These are phyloP conservation scores for Diaporthe batatas DNA, from an alignment of 2,329 filamentous ascomycete species.

Conservation along the genomic window DNA sequence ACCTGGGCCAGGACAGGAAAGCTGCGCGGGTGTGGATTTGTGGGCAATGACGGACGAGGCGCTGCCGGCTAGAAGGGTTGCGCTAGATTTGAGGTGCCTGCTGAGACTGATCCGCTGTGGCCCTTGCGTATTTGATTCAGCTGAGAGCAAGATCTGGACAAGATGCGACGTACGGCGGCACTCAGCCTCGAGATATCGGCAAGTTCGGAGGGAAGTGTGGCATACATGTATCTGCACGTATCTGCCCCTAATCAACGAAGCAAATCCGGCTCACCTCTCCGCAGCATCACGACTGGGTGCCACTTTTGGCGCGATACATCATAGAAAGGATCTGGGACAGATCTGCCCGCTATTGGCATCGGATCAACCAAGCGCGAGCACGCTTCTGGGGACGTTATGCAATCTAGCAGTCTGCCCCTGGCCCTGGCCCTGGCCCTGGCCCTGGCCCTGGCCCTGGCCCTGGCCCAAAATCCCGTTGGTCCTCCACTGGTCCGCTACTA, in stretches of 20 bases:
- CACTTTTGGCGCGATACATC: slow-evolving; percentile 18
- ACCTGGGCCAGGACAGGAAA: slow-evolving; percentile 23
- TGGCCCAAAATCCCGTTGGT: background rate
- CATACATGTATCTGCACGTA: slow-evolving; percentile 24
- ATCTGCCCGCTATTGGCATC: slow-evolving; percentile 27
- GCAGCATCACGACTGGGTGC: slow-evolving; percentile 24
- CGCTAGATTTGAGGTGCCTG: slow-evolving; percentile 7
- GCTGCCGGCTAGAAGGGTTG: background rate
- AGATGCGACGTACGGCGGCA: slow-evolving; percentile 14
- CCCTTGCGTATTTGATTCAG: slow-evolving; percentile 12
- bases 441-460: too few relatives aligned
- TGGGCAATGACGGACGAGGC: slow-evolving; percentile 12
- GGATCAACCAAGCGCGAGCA: slow-evolving; percentile 22
- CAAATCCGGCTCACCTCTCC: slow-evolving; percentile 21
- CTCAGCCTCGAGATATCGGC: background rate
- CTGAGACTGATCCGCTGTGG: slow-evolving; percentile 16
- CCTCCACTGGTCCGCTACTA: slow-evolving; percentile 23
- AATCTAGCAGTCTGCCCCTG: slow-evolving; percentile 18
- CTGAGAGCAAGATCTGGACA: slow-evolving; percentile 2
- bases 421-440: background rate
- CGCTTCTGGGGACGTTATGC: slow-evolving; percentile 30
- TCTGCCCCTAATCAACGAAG: background rate
- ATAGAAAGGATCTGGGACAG: slow-evolving; percentile 22
- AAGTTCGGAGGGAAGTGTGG: slow-evolving; percentile 20
- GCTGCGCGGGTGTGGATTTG: slow-evolving; percentile 25